Evolutionary conservation across 805 yeast species (phyloP), one percentile per base, ranked within the genome.

Genomic region (Metschnikowia santaceciliae): DNA sequence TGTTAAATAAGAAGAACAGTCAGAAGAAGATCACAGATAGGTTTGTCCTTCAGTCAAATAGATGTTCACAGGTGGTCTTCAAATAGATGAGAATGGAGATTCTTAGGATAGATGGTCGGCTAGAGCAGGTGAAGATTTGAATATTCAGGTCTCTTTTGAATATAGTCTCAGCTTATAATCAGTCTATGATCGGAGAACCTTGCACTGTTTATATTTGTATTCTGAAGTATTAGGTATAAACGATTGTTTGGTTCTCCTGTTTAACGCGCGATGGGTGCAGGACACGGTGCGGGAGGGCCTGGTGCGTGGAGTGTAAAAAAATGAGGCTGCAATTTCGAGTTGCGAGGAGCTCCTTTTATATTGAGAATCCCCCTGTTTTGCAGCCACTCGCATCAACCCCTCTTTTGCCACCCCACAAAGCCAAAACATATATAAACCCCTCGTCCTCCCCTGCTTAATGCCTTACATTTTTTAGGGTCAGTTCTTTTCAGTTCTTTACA

Each of bases 201-300:
- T 26, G 30, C 30, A 26, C 30, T 26, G 30, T 26, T 26, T 26
- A 26, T 39, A 13, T 7, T 14, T 20, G 15, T 38, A 13, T 14
- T 11, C 14, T 15, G 39, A 17, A 17, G 11, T 15, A 15, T 14
- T 17, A 17, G 17, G 22, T 11, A 17, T 36, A 7, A 14, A 6
- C 17, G 41, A 6, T 38, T 39, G 42, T 39, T 39, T 39, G 19
- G 42, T 22, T 39, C 40, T 39, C 42, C 42, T 23, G 42, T 23
- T 23, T 39, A 14, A 30, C 38, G 46, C 46, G 46, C 46, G 19
- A 8, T 19, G 30, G 20, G n/a, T 42, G 38, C 46, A 42, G 46
- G 46, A 33, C 15, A n/a, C 14, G 38, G 17, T 20, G 26, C 26
- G 40, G 19, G 17, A 20, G 19, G 26, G 15, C 15, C 40, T 4